phyloP scores from a whole-genome alignment of 2,329 filamentous ascomycete species.

The Colletotrichum sojae region DNA sequence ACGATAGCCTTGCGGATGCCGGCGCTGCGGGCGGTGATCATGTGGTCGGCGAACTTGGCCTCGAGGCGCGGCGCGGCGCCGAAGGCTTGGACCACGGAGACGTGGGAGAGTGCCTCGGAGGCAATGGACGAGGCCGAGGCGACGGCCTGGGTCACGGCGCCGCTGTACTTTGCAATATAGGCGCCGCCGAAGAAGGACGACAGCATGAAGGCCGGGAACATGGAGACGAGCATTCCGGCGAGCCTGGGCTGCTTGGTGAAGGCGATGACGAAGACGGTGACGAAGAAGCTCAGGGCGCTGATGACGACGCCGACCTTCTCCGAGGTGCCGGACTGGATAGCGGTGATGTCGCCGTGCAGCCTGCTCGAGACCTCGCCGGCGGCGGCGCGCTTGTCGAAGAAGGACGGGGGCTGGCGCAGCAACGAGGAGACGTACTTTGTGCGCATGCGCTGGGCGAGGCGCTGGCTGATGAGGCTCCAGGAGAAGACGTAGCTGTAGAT shows the following conservation, averaged over 20 bases:
- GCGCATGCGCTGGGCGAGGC: slow-evolving; percentile 74
- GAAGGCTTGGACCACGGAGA: slow-evolving; percentile 75
- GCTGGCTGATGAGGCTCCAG: slow-evolving; percentile 75
- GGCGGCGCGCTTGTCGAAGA: slow-evolving; percentile 73
- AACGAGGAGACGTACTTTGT: slow-evolving; percentile 72
- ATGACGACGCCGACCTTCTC: slow-evolving; percentile 80
- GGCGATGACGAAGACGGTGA: slow-evolving; percentile 76
- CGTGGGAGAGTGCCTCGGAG: slow-evolving; percentile 72
- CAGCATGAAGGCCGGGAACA: slow-evolving; percentile 74
- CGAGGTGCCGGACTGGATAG: slow-evolving; percentile 76
- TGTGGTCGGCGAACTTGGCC: slow-evolving; percentile 60
- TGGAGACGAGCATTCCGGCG: slow-evolving; percentile 74
- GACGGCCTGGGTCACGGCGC: slow-evolving; percentile 65
- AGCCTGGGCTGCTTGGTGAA: slow-evolving; percentile 75
- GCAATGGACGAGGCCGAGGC: slow-evolving; percentile 74
- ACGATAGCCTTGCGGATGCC: slow-evolving; percentile 70
- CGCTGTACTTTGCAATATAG: slow-evolving; percentile 67
- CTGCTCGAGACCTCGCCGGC: slow-evolving; percentile 75
- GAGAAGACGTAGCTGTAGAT: slow-evolving; percentile 76
- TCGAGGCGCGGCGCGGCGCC: slow-evolving; percentile 72
- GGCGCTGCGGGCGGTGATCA: slow-evolving; percentile 61
- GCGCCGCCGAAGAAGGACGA: slow-evolving; percentile 70
- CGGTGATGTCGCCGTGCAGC: slow-evolving; percentile 76
- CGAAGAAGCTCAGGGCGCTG: slow-evolving; percentile 74
- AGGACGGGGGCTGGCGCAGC: slow-evolving; percentile 73